Percentiles rank a stretch among this genome's conserved stretches.
Conservation (phyloP, 2,329 filamentous ascomycete genomes). For the Aureobasidium sp. region DNA sequence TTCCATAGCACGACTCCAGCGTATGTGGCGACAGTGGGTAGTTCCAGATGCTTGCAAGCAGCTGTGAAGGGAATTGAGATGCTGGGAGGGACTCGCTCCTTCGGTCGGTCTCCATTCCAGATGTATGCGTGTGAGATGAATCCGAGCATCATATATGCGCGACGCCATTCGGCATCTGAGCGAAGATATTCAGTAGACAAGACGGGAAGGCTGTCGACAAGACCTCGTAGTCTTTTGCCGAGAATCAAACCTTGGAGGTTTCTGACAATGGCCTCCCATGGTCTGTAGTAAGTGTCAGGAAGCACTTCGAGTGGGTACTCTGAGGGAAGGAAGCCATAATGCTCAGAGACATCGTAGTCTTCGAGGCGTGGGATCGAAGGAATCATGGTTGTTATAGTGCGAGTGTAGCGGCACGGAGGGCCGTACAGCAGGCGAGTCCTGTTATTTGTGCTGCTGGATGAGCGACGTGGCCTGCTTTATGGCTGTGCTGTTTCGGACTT, state of each 20-base stretch:
- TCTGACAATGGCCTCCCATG: constrained; percentile 81
- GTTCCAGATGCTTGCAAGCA: constrained; percentile 65
- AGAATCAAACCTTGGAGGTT: constrained; percentile 85
- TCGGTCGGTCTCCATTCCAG: constrained; percentile 73
- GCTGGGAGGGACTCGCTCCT: constrained; percentile 66
- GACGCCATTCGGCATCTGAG: constrained; percentile 82
- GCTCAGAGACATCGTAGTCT: constrained; percentile 73
- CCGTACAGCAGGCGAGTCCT: background rate
- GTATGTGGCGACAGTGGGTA: constrained; percentile 91
- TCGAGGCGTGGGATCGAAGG: constrained; percentile 45
- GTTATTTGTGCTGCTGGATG: background rate
- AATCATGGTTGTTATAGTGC: constrained; percentile 29
- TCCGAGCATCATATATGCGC: constrained; percentile 70
- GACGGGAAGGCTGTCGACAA: constrained; percentile 74
- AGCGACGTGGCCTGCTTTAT: background rate
- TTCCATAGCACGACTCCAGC: constrained; percentile 93
- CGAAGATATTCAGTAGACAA: constrained; percentile 76
- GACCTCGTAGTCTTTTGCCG: constrained; percentile 71
- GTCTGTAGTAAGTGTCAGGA: constrained; percentile 85
- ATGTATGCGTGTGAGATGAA: constrained; percentile 83
- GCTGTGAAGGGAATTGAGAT: constrained; percentile 77
- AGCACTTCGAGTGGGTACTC: constrained; percentile 72
- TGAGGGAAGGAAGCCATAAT: constrained; percentile 81
- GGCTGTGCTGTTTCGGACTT: background rate
- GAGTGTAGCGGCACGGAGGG: background rate